Base-by-base conservation (phyloP, 2,329 filamentous ascomycete species). In the Colletotrichum sp. region DNA sequence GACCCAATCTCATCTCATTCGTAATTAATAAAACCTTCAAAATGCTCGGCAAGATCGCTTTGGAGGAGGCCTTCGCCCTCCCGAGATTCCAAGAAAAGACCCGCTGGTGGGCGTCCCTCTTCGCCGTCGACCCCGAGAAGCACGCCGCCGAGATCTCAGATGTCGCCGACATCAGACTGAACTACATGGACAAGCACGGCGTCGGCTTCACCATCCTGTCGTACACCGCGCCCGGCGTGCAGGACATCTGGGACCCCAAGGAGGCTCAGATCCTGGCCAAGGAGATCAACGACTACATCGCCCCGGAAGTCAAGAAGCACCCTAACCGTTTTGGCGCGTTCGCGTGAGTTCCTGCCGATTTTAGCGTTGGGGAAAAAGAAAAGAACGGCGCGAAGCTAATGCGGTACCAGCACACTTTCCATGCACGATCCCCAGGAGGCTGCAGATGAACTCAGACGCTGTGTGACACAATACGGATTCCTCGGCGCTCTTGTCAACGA, bases 1-100 rank as follows among this genome's bases (percentile, higher is more conserved):
- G 44, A 7, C 3, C 0, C 44, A 3, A 12, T 49, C 18, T 21
- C 44, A 49, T 5, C 12, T 52, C n/a, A 21, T 9, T 52, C n/a
- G 1, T 52, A 13, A 52, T 21, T 4, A 21, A 3, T 52, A 21
- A 52, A 52, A 7, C 10, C 44, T 52, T 52, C 44, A 52, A 21
- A 52, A 92, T 92, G 90, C 83, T 88, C 10, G 91, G 92, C 74
- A 93, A 93, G 77, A 87, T 93, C 72, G 89, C 89, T 18, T 85
- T 93, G 21, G 91, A 93, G 81, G 91, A 93, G 83, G 90, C 90
- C 9, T 93, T 92, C 77, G 39, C 36, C 90, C 92, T 60, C 87
- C 90, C 34, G 87, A n/a, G 62, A 8, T 65, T 65, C 30, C 62
- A 65, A 65, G 32, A 65, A 36, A 65, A 65, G 32, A 65, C 62